Evolutionary conservation across 2,329 filamentous ascomycete species (phyloP), one percentile per base, ranked within the genome.

Genomic region (Kalmusia sp.): DNA sequence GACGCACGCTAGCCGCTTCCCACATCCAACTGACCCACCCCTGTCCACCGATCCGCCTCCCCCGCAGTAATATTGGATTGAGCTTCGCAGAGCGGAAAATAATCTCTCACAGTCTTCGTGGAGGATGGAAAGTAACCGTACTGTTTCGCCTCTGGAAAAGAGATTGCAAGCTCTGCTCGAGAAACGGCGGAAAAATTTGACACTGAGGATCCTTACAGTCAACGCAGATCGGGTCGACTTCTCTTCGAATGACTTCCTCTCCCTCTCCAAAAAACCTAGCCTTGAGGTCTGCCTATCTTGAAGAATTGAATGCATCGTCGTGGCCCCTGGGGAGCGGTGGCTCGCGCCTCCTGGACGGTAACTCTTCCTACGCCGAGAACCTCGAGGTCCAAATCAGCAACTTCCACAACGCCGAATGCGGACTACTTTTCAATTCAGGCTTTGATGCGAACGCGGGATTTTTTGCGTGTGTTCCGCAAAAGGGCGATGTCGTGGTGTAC

Each of bases 231-330:
- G 49, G 73, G 66, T 71, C 21, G 87, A 89, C 70, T 88, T 89
- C 63, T 86, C 84, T 1, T 87, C 85, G 40, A 88, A 87, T 67
- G 86, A 89, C 68, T 87, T 88, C 55, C 79, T 89, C 9, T 87
- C 85, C 0, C 74, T 89, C 3, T 80, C 77, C 1, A 79, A 73
- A 1, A 82, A 78, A 6, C 64, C 74, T 0, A 65, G 67, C 4
- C 77, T 85, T 14, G n/a, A 80, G 80, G 4, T 46, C 71, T 3
- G 71, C 74, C 2, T 87, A 80, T 57, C 69, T 86, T 7, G 49
- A 74, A 6, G 80, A 84, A 54, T 68, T 84, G 3, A 28, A 52
- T 22, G n/a, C 22, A 21, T 47, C 44, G n/a, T 54, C 53, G 55
- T 54, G 77, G n/a, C 75, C 76, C 0, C 77, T 87, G 19, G 81